phyloP scores from a whole-genome alignment of 371 early-diverging fungal genomes.

The Rhizopus microsporus region DNA sequence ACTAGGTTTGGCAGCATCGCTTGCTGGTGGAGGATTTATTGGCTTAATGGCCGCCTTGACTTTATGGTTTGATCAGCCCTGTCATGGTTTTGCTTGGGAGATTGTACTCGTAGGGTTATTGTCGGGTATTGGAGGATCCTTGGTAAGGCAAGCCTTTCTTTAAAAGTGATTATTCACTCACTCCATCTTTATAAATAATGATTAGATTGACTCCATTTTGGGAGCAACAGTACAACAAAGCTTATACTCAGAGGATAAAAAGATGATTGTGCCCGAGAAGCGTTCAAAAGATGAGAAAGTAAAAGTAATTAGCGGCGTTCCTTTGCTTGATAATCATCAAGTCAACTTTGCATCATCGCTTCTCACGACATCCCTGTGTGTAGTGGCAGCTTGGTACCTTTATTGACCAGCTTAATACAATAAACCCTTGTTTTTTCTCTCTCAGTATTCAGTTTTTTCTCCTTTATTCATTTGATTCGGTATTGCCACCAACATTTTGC shows the following conservation, averaged over 20 bases:
- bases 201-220: conserved; percentile 77
- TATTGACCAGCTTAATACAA: conserved; percentile 14
- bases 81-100: conserved; percentile 39
- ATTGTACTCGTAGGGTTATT: conserved; percentile 54
- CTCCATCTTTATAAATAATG: not conserved
- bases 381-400: conserved; percentile 12
- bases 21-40: conserved; percentile 75
- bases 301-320: conserved; percentile 58
- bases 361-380: conserved; percentile 13
- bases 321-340: conserved; percentile 81
- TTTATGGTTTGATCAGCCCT: conserved; percentile 48
- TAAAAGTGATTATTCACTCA: not conserved
- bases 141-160: conserved; percentile 44
- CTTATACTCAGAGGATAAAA: conserved; percentile 63
- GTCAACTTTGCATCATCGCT: conserved; percentile 41
- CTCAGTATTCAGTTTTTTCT: conserved; percentile 5
- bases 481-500: conserved; percentile 54
- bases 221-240: conserved; percentile 84
- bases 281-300: conserved; percentile 44
- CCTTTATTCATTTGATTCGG: conserved; percentile 10
- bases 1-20: conserved; percentile 65
- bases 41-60: conserved; percentile 66
- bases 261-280: conserved; percentile 49
- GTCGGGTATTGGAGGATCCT: conserved; percentile 72
- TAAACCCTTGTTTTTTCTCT: not conserved